These are phyloP conservation scores for Tieghemiomyces parasiticus DNA, from an alignment of 192 early-diverging fungal species.

Conservation along the genomic window DNA sequence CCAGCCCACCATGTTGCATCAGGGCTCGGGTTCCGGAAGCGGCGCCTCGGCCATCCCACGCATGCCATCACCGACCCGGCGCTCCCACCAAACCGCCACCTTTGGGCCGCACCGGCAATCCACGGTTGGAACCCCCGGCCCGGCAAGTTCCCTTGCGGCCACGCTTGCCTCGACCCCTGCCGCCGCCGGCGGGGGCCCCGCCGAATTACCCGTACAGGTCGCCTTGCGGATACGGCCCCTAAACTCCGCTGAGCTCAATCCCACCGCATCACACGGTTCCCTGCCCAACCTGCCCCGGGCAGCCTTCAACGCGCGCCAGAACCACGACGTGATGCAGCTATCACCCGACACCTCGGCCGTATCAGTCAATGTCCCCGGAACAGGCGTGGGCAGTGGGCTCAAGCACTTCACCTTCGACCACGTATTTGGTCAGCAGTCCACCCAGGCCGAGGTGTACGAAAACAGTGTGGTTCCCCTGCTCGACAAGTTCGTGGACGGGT, in stretches of 20 bases:
- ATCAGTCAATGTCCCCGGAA: conserved; percentile 9
- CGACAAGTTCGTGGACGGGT: conserved; percentile 56
- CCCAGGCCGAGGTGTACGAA: conserved; percentile 46
- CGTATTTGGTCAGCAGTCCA: conserved; percentile 40
- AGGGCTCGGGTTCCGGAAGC: too few relatives aligned
- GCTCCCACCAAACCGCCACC: too few relatives aligned
- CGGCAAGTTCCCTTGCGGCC: too few relatives aligned
- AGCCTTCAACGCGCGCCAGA: background rate
- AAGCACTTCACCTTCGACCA: conserved; percentile 44
- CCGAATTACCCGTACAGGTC: conserved; percentile 26
- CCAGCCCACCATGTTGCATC: too few relatives aligned
- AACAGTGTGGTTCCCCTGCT: conserved; percentile 32
- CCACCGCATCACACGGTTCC: background rate
- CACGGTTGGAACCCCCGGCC: too few relatives aligned
- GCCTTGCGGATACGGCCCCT: conserved; percentile 32
- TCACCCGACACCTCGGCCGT: conserved; percentile 4
- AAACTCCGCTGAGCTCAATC: background rate
- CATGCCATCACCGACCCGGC: too few relatives aligned
- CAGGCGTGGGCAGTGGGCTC: conserved; percentile 8
- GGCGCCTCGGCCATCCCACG: too few relatives aligned
- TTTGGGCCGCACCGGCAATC: too few relatives aligned
- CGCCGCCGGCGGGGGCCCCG: too few relatives aligned
- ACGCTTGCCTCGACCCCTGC: too few relatives aligned
- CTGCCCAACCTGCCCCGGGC: background rate
- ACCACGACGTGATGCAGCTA: conserved; percentile 6